Percentiles rank a stretch among this genome's conserved stretches.
Conservation (phyloP, 257 asterid species). For the Coffea canephora region DNA sequence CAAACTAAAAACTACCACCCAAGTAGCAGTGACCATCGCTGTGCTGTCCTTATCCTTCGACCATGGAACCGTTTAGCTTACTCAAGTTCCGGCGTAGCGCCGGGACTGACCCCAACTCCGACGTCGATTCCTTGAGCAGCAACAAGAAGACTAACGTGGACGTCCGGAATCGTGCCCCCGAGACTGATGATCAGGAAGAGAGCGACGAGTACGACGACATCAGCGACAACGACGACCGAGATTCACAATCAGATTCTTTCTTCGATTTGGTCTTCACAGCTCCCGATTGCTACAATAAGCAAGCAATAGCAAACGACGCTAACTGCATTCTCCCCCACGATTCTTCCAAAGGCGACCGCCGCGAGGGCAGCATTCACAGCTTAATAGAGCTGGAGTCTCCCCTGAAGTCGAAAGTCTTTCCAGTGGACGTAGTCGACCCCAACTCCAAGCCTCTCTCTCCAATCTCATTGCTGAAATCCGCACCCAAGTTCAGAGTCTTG, state of each 20-base stretch:
- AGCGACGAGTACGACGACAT: slow-evolving; percentile 35
- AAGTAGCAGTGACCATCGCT: not conserved
- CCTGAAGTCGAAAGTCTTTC: slow-evolving; percentile 21
- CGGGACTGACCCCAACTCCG: slow-evolving; percentile 34
- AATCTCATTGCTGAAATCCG: slow-evolving; percentile 48
- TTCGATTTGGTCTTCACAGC: slow-evolving; percentile 63
- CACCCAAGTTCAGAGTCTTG: slow-evolving; percentile 56
- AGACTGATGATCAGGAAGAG: slow-evolving; percentile 28
- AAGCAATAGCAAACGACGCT: slow-evolving; percentile 10
- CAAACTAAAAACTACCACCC: not conserved
- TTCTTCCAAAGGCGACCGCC: not conserved
- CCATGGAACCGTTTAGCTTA: slow-evolving; percentile 56
- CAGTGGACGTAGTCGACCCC: slow-evolving; percentile 6
- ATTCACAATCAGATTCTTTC: slow-evolving; percentile 46
- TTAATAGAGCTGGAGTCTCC: slow-evolving; percentile 5
- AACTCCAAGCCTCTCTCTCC: slow-evolving; percentile 48
- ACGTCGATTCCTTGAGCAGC: slow-evolving; percentile 22
- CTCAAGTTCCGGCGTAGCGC: slow-evolving; percentile 60
- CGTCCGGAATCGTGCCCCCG: slow-evolving; percentile 25
- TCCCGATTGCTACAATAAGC: slow-evolving; percentile 24
- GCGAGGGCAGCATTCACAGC: slow-evolving; percentile 4
- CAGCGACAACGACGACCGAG: slow-evolving; percentile 26
- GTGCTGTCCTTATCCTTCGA: not conserved
- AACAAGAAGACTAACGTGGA: slow-evolving; percentile 12
- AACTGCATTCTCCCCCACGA: not conserved